These are phyloP conservation scores for Canariomyces notabilis DNA, from an alignment of 2,329 filamentous ascomycete species.

Conservation along the genomic window DNA sequence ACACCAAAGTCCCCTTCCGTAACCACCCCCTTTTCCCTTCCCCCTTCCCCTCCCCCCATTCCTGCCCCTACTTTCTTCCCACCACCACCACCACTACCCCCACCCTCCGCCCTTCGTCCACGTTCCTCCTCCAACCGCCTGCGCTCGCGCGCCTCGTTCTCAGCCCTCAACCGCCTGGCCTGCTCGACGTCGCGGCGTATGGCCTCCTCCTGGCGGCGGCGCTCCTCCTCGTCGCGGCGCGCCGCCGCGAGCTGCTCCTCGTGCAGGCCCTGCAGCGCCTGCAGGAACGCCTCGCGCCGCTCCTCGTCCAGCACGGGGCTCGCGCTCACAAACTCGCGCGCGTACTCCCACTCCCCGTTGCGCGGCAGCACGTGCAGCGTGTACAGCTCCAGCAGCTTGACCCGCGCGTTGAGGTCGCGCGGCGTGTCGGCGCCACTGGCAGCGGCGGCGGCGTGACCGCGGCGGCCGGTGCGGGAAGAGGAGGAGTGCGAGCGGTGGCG, in stretches of 20 bases:
- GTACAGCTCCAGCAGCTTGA: slow-evolving; percentile 93
- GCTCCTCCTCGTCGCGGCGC: slow-evolving; percentile 56
- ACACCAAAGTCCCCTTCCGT: slow-evolving; percentile 31
- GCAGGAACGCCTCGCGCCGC: slow-evolving; percentile 79
- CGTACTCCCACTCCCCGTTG: slow-evolving; percentile 95
- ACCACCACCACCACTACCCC: slow-evolving; percentile 17
- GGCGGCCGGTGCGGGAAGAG: too few relatives aligned
- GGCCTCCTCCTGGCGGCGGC: slow-evolving; percentile 51
- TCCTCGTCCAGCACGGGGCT: slow-evolving; percentile 89
- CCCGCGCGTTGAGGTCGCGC: slow-evolving; percentile 73
- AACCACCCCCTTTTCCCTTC: slow-evolving; percentile 57
- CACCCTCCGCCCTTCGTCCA: slow-evolving; percentile 21
- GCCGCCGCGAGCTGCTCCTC: slow-evolving; percentile 78
- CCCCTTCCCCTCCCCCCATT: slow-evolving; percentile 26
- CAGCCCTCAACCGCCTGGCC: slow-evolving; percentile 47
- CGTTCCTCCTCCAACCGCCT: slow-evolving; percentile 52
- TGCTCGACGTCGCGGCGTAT: slow-evolving; percentile 54
- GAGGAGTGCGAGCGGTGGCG: slow-evolving; percentile 42
- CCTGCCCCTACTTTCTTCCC: slow-evolving; percentile 51
- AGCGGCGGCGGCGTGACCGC: slow-evolving; percentile 30
- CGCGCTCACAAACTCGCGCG: slow-evolving; percentile 80
- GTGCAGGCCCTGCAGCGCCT: slow-evolving; percentile 75
- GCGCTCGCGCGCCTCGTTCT: slow-evolving; percentile 54
- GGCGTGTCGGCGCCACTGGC: slow-evolving; percentile 71
- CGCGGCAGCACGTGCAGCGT: slow-evolving; percentile 89